These are phyloP conservation scores for Kazachstania africana DNA, from an alignment of 805 yeast genomes.

Conservation along the genomic window DNA sequence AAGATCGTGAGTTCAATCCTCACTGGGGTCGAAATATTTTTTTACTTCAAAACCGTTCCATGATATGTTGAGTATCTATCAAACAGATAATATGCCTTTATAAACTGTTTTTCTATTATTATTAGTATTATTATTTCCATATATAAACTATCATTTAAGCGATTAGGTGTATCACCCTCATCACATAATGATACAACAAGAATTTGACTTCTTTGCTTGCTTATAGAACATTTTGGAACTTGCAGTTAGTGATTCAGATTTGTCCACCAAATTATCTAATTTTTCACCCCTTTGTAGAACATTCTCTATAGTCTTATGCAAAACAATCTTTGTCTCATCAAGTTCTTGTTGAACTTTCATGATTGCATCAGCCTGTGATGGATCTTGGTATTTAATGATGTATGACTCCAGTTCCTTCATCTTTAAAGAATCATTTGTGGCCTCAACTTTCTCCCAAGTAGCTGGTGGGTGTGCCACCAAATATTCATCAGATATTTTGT, in stretches of 20 bases:
- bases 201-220: conserved; percentile 90
- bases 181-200: conserved; percentile 69
- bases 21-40: conserved; percentile 35
- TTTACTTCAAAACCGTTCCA: neutral
- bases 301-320: conserved; percentile 90
- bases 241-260: conserved; percentile 82
- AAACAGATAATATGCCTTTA: no score
- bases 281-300: conserved; percentile 95
- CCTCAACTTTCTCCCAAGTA: conserved; percentile 50
- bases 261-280: conserved; percentile 85
- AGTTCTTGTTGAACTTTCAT: conserved; percentile 96
- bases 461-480: conserved; percentile 57
- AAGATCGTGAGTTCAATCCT: conserved; percentile 52
- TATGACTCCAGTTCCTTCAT: conserved; percentile 48
- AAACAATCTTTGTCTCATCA: conserved; percentile 92
- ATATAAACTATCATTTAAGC: neutral
- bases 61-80: no score
- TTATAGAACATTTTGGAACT: conserved; percentile 90
- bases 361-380: conserved; percentile 90
- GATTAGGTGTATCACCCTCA: neutral
- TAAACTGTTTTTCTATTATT: no score
- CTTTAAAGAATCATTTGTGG: conserved; percentile 27
- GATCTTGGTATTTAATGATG: conserved; percentile 84
- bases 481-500: conserved; percentile 86
- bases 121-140: neutral